A percentile compares a stretch with the other conserved stretches of the same genome.
These are phyloP conservation scores for Rubia yunnanensis DNA, from an alignment of 257 asterid genomes.

Conservation along the genomic window DNA sequence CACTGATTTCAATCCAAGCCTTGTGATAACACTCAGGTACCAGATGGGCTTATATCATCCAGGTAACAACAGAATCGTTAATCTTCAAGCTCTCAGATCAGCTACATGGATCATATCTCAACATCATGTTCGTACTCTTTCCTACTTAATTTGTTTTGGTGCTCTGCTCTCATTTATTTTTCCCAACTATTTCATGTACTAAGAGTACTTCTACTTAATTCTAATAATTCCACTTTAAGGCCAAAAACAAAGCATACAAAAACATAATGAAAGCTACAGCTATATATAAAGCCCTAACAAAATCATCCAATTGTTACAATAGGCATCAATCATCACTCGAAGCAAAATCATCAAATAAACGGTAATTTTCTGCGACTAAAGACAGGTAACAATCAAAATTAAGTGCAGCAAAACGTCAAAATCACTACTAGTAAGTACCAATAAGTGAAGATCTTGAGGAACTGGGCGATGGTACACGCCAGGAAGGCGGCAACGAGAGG, in stretches of 20 bases:
- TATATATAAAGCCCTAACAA: not conserved
- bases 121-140: not conserved
- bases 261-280: not conserved
- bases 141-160: not conserved
- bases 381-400: not conserved
- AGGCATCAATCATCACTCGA: too few species aligned
- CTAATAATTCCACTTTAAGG: not conserved
- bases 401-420: not conserved
- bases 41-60: not conserved
- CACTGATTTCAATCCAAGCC: not conserved
- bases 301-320: not conserved
- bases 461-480: conserved; percentile 86
- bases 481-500: conserved; percentile 77
- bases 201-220: not conserved
- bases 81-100: not conserved
- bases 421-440: conserved; percentile 38
- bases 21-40: too few species aligned
- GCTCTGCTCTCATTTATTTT: not conserved
- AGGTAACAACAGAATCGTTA: not conserved
- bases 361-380: too few species aligned
- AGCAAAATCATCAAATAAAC: too few species aligned
- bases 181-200: not conserved
- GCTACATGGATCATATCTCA: too few species aligned
- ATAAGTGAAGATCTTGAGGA: conserved; percentile 79
- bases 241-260: too few species aligned